A percentile compares a stretch with the other conserved stretches of the same genome.
phyloP scores from a whole-genome alignment of 805 yeast species.

The Starmerella tilneyi region DNA sequence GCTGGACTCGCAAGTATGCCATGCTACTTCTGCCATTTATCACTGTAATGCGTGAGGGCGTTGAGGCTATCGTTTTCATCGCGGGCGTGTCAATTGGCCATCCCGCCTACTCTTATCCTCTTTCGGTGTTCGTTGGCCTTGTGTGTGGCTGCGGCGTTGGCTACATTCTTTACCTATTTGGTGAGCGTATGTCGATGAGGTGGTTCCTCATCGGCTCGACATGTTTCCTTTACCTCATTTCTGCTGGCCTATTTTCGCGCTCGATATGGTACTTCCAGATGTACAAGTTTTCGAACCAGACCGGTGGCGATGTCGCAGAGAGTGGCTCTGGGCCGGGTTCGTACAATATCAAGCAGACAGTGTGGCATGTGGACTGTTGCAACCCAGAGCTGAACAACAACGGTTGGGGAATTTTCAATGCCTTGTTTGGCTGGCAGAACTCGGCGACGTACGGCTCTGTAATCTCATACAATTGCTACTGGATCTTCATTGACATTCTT shows the following conservation, averaged over 20 bases:
- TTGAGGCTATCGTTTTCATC: constrained; percentile 90
- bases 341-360: constrained; percentile 64
- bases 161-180: constrained; percentile 62
- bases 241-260: constrained; percentile 89
- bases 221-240: constrained; percentile 73
- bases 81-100: constrained; percentile 83
- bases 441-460: constrained; percentile 91
- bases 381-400: constrained; percentile 65
- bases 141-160: constrained; percentile 71
- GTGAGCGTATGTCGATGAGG: constrained; percentile 73
- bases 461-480: constrained; percentile 75
- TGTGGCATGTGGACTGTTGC: constrained; percentile 97
- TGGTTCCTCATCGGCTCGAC: constrained; percentile 80
- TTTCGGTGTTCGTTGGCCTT: constrained; percentile 84
- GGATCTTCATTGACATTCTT: constrained; percentile 56
- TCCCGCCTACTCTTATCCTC: constrained; percentile 67
- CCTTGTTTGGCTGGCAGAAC: constrained; percentile 94
- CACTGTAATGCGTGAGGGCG: constrained; percentile 91
- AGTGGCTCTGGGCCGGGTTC: constrained; percentile 92
- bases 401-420: constrained; percentile 97
- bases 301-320: constrained; percentile 96
- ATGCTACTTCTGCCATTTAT: constrained; percentile 84
- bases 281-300: constrained; percentile 47
- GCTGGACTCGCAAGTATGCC: constrained; percentile 59
- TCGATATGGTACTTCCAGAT: constrained; percentile 84